Evolutionary conservation across 768 basidiomycete genomes (phyloP), one percentile per base, ranked within the genome.

Genomic region (Pleurotus giganteus): DNA sequence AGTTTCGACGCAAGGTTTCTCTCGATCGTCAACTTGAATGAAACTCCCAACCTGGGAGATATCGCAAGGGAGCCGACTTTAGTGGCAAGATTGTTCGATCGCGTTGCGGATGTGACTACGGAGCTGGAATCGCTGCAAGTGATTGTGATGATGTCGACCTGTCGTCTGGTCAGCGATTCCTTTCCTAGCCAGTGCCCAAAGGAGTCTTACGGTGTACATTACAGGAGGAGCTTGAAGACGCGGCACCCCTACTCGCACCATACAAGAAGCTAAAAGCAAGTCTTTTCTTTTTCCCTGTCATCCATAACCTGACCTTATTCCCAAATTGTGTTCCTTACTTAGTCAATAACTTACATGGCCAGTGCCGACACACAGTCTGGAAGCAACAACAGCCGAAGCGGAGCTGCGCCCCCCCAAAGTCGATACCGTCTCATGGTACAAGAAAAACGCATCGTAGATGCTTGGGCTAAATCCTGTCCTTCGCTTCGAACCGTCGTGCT

Each of bases 401-500:
- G 15, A 28, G 27, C 12, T 28, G 17, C 29, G 15, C 12, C n/a
- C 15, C 12, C 19, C 11, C n/a, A 32, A 50, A 19, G 49, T 19
- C 15, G 19, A 41, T 17, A 7, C 39, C 12, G 39, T 2, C 39
- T 41, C 2, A 41, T 41, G 7, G 60, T 70, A 7, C 71, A 78
- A 53, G 85, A 87, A 62, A 69, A 71, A 13, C 66, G 69, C 57
- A 76, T 86, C 9, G 85, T 81, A n/a, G 67, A 67, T 43, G 61
- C 67, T 42, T 87, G 85, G 85, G 79, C 80, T 53, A 59, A 65
- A 19, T 76, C 77, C 23, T 87, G 85, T 65, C 81, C 83, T 3
- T 83, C 84, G 0, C 70, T 87, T 27, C 73, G 73, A 55, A 86
- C 86, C 0, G 82, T 88, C 51, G 85, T 88, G 13, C 67, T 88